phyloP scores from a whole-genome alignment of 495 filamentous ascomycete genomes.

The Xylaria sp. region DNA sequence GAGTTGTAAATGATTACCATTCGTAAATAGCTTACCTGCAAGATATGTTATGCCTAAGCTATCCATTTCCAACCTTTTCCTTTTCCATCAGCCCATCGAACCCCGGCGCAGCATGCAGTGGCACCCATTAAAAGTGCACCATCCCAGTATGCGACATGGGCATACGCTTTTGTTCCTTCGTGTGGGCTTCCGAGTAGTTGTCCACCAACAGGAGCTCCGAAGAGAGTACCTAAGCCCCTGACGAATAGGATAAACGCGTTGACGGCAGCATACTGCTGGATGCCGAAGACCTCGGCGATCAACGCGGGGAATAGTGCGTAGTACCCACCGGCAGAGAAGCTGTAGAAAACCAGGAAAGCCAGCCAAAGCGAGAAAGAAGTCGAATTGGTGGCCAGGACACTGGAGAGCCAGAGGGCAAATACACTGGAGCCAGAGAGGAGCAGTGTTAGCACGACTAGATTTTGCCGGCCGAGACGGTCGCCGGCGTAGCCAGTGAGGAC shows the following conservation, averaged over 20 bases:
- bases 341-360: constrained; percentile 60
- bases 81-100: constrained; percentile 47
- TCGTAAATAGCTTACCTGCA: not conserved
- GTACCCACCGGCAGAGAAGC: constrained; percentile 58
- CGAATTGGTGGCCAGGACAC: constrained; percentile 32
- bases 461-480: constrained; percentile 59
- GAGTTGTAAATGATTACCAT: not conserved
- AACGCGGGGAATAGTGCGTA: constrained; percentile 56
- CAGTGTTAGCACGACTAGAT: constrained; percentile 58
- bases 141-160: constrained; percentile 45
- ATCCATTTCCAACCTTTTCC: constrained; percentile 46
- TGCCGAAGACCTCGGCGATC: constrained; percentile 64
- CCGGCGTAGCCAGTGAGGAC: constrained; percentile 59
- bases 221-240: constrained; percentile 59
- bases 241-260: constrained; percentile 65
- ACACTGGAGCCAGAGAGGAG: constrained; percentile 54
- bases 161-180: constrained; percentile 36
- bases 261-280: constrained; percentile 63
- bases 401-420: constrained; percentile 59
- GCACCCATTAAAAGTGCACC: constrained; percentile 44
- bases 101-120: constrained; percentile 42
- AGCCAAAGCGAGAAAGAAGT: constrained; percentile 50
- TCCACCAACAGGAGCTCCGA: constrained; percentile 60
- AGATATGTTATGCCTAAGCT: constrained; percentile 31
- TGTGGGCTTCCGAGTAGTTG: constrained; percentile 44